Conservation (phyloP, 2,329 filamentous ascomycete genomes). For the Ustulina deusta region DNA sequence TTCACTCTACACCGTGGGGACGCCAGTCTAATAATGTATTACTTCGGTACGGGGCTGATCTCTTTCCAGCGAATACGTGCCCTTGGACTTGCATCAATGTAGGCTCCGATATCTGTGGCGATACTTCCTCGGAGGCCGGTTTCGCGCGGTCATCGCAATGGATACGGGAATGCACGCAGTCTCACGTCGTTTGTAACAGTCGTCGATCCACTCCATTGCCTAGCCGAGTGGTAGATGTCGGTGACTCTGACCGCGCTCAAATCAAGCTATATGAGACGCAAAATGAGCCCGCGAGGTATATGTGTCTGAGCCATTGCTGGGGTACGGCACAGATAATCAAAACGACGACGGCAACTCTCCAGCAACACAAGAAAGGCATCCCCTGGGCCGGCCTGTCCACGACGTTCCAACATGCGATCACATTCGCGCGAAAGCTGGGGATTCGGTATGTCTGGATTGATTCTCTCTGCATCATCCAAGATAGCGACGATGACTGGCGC, state of each 20-base stretch:
- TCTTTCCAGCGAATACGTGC: constrained; percentile 1
- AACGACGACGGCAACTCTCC: constrained; percentile 17
- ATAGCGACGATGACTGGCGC: constrained; percentile 28
- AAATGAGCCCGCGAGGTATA: constrained; percentile 12
- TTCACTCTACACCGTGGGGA: background rate
- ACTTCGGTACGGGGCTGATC: background rate
- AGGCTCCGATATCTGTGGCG: constrained; percentile 12
- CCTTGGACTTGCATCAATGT: constrained; percentile 10
- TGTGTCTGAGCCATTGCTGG: constrained; percentile 36
- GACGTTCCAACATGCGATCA: constrained; percentile 31
- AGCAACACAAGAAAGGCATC: constrained; percentile 19
- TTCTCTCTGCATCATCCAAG: too few relatives aligned
- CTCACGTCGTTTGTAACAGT: background rate
- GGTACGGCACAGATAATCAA: constrained; percentile 13
- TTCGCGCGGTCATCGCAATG: background rate
- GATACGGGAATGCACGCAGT: constrained; percentile 1
- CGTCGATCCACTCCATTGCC: background rate
- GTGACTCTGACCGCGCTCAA: background rate
- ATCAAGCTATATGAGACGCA: constrained; percentile 4
- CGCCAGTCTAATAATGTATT: background rate
- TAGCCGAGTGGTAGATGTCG: constrained; percentile 1
- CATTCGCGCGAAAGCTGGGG: constrained; percentile 22
- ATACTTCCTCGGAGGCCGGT: constrained; percentile 12
- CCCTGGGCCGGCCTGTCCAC: constrained; percentile 20
- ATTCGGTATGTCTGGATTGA: constrained; percentile 33